Percentiles rank a stretch among this genome's conserved stretches.
These are phyloP conservation scores for Diplodia seriata DNA, from an alignment of 2,329 filamentous ascomycete species.

Conservation along the genomic window DNA sequence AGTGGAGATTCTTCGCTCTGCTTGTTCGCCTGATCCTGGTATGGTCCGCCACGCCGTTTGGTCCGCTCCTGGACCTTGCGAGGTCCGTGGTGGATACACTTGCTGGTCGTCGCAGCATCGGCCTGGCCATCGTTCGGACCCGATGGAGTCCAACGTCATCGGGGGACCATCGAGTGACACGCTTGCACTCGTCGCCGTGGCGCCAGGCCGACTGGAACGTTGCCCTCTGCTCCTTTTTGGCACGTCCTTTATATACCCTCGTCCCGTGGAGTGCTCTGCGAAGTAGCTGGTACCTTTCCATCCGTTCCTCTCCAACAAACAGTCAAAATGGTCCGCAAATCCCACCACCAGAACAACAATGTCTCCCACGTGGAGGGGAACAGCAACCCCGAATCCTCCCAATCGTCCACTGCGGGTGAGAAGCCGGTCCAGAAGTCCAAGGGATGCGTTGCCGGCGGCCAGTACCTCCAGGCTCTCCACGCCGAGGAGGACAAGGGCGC, in stretches of 20 bases:
- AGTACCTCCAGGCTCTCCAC: slow-evolving; percentile 44
- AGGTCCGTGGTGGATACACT: slow-evolving; percentile 22
- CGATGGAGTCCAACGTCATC: slow-evolving; percentile 33
- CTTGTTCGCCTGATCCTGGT: slow-evolving; percentile 19
- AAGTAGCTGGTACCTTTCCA: slow-evolving; percentile 20
- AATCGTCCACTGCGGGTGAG: slow-evolving; percentile 10
- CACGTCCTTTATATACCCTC: slow-evolving; percentile 27
- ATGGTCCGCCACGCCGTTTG: slow-evolving; percentile 20
- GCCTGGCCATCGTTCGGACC: slow-evolving; percentile 25
- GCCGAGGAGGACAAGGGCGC: slow-evolving; percentile 34
- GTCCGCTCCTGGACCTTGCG: slow-evolving; percentile 24
- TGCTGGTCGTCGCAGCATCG: slow-evolving; percentile 22
- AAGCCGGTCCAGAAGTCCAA: slow-evolving; percentile 27
- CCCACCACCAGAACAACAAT: slow-evolving; percentile 20
- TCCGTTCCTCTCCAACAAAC: slow-evolving; percentile 4
- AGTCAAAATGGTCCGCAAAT: slow-evolving; percentile 27
- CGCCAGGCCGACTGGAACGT: neutral
- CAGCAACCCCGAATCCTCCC: slow-evolving; percentile 24
- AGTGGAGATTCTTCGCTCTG: slow-evolving; percentile 16
- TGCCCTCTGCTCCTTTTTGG: slow-evolving; percentile 2
- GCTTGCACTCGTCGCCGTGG: slow-evolving; percentile 6
- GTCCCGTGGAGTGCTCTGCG: neutral
- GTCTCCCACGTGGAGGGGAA: slow-evolving; percentile 28
- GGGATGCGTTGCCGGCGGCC: slow-evolving; percentile 52
- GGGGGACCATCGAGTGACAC: slow-evolving; percentile 29